These are phyloP conservation scores for Diospyros lotus DNA, from an alignment of 148 eudicot genomes.

Conservation along the genomic window DNA sequence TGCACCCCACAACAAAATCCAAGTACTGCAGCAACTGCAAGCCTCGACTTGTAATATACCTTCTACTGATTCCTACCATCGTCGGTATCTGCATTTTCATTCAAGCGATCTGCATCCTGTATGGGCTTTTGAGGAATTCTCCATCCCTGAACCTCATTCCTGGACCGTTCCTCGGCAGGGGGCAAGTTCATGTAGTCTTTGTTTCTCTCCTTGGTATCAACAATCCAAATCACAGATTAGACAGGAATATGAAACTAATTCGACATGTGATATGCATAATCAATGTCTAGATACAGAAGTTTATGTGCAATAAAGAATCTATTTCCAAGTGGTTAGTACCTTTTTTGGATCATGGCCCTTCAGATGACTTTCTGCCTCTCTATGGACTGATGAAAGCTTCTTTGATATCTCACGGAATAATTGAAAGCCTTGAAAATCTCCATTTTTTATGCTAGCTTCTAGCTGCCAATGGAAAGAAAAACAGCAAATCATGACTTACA, in stretches of 20 bases:
- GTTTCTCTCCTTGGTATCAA: conserved; percentile 26
- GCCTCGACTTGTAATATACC: background rate
- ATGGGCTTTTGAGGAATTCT: conserved; percentile 36
- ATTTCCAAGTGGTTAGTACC: conserved; percentile 24
- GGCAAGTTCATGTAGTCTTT: conserved; percentile 45
- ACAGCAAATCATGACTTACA: background rate
- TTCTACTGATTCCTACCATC: conserved; percentile 32
- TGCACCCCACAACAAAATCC: background rate
- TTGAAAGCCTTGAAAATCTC: conserved; percentile 62
- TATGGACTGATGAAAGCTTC: conserved; percentile 26
- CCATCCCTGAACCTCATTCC: conserved; percentile 54
- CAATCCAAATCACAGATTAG: conserved; percentile 11
- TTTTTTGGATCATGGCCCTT: conserved; percentile 19
- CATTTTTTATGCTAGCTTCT: conserved; percentile 70
- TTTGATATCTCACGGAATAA: conserved; percentile 41
- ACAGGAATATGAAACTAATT: background rate
- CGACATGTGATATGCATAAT: background rate
- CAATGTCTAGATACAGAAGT: background rate
- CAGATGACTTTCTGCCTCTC: conserved; percentile 29
- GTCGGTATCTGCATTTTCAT: conserved; percentile 31
- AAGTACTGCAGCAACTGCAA: background rate
- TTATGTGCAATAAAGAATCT: background rate
- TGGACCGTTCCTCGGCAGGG: conserved; percentile 33
- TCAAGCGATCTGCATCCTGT: conserved; percentile 34
- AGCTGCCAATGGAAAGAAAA: conserved; percentile 43